These are phyloP conservation scores for Echium plantagineum DNA, from an alignment of 257 asterid species.

Conservation along the genomic window DNA sequence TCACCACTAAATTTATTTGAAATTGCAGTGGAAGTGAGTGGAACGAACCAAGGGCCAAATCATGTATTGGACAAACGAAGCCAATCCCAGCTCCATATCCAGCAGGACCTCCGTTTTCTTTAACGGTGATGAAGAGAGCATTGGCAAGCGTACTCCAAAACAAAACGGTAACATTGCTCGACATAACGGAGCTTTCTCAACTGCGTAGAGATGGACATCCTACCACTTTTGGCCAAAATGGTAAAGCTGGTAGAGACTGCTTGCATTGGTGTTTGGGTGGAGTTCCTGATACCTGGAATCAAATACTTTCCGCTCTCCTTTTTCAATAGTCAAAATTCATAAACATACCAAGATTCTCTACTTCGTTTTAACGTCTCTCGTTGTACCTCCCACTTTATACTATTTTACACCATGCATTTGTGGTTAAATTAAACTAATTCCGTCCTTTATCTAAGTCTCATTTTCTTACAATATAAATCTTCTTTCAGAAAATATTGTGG, in stretches of 20 bases:
- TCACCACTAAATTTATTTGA: background rate
- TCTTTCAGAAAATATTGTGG: too few species aligned
- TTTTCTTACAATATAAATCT: too few species aligned
- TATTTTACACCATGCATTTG: too few species aligned
- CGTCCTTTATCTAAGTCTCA: too few species aligned
- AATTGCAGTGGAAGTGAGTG: constrained; percentile 45
- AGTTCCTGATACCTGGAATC: constrained; percentile 87
- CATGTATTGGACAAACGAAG: constrained; percentile 41
- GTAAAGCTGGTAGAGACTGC: constrained; percentile 31
- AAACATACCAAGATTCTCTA: too few species aligned
- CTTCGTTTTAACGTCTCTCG: too few species aligned
- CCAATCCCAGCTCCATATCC: constrained; percentile 32
- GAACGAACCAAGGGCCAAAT: constrained; percentile 27
- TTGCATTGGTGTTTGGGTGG: constrained; percentile 92
- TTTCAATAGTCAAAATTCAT: too few species aligned
- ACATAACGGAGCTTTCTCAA: constrained; percentile 47
- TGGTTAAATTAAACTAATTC: too few species aligned
- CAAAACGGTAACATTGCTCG: constrained; percentile 40
- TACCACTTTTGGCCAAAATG: constrained; percentile 23
- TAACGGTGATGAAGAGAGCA: constrained; percentile 27
- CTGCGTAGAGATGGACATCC: constrained; percentile 77
- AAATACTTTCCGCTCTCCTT: constrained; percentile 24
- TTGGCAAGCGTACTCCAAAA: constrained; percentile 28
- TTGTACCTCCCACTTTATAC: too few species aligned
- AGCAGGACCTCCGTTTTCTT: constrained; percentile 25